Base-by-base conservation (phyloP, 495 filamentous ascomycete genomes). In the Cenococcum geophilum region DNA sequence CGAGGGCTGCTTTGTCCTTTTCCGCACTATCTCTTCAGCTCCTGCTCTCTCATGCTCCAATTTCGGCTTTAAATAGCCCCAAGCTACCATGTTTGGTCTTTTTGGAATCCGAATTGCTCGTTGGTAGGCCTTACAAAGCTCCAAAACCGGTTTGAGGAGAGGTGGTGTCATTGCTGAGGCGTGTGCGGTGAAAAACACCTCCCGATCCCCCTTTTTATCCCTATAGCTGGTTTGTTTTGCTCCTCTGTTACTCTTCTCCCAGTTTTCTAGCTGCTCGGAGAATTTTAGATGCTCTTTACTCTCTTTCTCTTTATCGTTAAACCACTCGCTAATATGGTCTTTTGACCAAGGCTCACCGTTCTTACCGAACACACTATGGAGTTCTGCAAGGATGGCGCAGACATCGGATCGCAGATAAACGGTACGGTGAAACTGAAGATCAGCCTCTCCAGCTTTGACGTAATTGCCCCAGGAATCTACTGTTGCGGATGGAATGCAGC, bases 401-500 rank as follows among this genome's bases (percentile, higher is more conserved):
- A 67, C 50, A 55, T 64, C 69, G 16, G 58, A 61, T n/a, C 27
- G 12, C 0, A 66, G 55, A 51, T 64, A 68, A 25, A 64, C 47
- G 11, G 57, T 60, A 21, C 58, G 54, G 23, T 53, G 32, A 59
- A 25, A 55, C 12, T 57, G 62, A 8, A 25, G 42, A n/a, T 49
- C 35, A 9, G 69, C 42, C 4, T 56, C 56, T 20, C 66, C 66
- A 32, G 48, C 57, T 11, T 64, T 53, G 0, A 64, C 61, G 49
- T 61, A 71, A 52, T 64, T 67, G 32, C 59, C 60, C 66, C 66
- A 71, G 1, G 66, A 69, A 56, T 71, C 68, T 18, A 65, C 21
- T 12, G 54, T 58, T 22, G 56, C 68, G 35, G 60, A 61, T 14
- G 63, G 57, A 11, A 71, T 55, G 37, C 66, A 68, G 21, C 68